A percentile compares a stretch with the other conserved stretches of the same genome.
Conservation (phyloP, 306 rosid species). For the Acmispon strigosus region DNA sequence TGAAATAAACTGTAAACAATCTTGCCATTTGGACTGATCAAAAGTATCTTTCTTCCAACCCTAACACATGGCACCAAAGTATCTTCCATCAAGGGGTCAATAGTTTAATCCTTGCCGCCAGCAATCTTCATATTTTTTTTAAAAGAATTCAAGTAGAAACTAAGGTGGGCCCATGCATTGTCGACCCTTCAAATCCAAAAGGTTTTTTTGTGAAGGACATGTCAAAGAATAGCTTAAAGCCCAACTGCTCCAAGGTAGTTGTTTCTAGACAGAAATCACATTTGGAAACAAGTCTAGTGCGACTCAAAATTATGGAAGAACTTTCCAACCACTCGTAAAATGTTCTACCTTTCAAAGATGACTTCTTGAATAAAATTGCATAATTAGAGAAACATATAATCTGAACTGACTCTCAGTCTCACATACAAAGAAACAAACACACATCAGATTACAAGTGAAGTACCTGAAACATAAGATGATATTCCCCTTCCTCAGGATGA, state of each 20-base stretch:
- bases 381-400: background rate
- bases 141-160: background rate
- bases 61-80: background rate
- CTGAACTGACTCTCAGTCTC: background rate
- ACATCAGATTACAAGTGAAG: slow-evolving; percentile 10
- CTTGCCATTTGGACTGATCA: background rate
- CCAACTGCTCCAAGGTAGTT: background rate
- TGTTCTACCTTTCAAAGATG: background rate
- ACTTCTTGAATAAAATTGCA: background rate
- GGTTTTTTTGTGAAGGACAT: background rate
- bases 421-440: background rate
- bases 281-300: background rate
- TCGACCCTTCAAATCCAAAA: background rate
- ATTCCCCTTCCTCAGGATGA: slow-evolving; percentile 93
- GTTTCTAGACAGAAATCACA: background rate
- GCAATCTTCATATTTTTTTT: background rate
- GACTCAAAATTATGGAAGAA: background rate
- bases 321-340: background rate
- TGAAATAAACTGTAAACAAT: background rate
- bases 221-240: background rate
- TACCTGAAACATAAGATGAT: slow-evolving; percentile 95
- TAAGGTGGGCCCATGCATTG: background rate
- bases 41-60: too few species aligned
- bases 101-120: background rate
- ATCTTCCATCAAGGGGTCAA: background rate